Evolutionary conservation across 164 flowering plant species (phyloP).

Genomic region (Nymphaea colorata): DNA sequence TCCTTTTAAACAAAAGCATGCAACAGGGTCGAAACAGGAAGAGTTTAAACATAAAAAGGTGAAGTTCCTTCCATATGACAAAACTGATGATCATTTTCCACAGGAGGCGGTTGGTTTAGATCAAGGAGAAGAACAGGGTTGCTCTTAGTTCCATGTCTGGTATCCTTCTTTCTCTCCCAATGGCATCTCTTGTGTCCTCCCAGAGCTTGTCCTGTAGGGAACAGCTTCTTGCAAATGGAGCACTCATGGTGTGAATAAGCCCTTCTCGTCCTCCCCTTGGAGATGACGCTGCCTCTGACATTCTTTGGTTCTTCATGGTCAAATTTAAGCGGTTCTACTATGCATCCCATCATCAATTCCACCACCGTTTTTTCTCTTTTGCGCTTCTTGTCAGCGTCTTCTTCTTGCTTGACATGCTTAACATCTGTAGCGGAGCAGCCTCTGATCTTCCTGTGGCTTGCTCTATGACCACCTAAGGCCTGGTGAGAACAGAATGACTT

Average conservation of each 20-base stretch:
- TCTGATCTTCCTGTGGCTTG: constrained; percentile 39
- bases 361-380: background rate
- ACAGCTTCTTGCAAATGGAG: constrained; percentile 22
- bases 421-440: background rate
- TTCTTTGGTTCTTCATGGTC: background rate
- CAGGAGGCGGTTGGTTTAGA: background rate
- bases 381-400: background rate
- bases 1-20: no score
- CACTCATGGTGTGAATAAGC: constrained; percentile 12
- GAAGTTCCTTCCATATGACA: background rate
- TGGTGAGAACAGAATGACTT: constrained; percentile 40
- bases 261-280: background rate
- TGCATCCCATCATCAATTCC: background rate
- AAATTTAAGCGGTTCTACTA: background rate
- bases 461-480: constrained; percentile 67
- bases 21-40: background rate
- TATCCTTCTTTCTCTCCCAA: constrained; percentile 3
- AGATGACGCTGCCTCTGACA: background rate
- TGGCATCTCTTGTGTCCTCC: constrained; percentile 34
- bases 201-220: constrained; percentile 30
- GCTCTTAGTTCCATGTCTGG: background rate
- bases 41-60: background rate
- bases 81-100: background rate
- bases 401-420: background rate
- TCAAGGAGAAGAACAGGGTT: background rate